Base-by-base conservation (phyloP, 148 eudicot species). In the Amaranthus hypochondriacus region DNA sequence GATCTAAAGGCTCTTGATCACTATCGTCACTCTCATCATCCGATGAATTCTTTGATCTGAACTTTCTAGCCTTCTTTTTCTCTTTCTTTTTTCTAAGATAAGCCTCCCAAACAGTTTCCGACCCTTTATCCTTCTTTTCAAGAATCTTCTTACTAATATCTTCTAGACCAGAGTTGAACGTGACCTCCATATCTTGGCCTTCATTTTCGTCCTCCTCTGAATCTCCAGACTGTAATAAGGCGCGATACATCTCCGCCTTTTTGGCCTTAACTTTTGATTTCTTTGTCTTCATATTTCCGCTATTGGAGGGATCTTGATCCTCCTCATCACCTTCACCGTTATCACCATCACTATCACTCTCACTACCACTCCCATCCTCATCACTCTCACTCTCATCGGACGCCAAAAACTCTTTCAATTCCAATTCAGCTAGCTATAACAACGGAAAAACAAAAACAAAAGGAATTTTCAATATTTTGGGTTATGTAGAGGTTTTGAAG, bases 111-210 rank as follows among this genome's bases (percentile, higher is more conserved):
- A 95, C 96, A 65, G 91, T 85, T 80, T 92, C 96, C 3, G 93
- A 87, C 70, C 85, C 62, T 73, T 73, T 85, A 73, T 87, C 92
- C 80, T 96, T 92, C 97, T 88, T 96, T 79, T 96, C 96, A 55
- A 86, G 78, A 10, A 90, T 81, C 48, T 87, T 89, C 79, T 87
- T 92, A 83, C 97, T 96, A 75, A 96, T 57, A 82, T 90, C 91
- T 86, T 96, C 99, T 52, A 96, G 86, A 48, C 97, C 99, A 42
- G 94, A 83, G 69, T 87, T 90, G 66, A 96, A 96, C 78, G 97
- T 96, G 71, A 96, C 95, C 84, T 96, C 99, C 99, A 96, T 96
- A 62, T 96, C 96, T 82, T 87, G 90, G 55, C 69, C 86, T 64
- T 79, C 89, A 70, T 90, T 88, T 48, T 86, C 82, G 5, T 90